Evolutionary conservation across 345 rosid species (phyloP), one percentile per base, ranked within the genome.

Genomic region (Isatis tinctoria): DNA sequence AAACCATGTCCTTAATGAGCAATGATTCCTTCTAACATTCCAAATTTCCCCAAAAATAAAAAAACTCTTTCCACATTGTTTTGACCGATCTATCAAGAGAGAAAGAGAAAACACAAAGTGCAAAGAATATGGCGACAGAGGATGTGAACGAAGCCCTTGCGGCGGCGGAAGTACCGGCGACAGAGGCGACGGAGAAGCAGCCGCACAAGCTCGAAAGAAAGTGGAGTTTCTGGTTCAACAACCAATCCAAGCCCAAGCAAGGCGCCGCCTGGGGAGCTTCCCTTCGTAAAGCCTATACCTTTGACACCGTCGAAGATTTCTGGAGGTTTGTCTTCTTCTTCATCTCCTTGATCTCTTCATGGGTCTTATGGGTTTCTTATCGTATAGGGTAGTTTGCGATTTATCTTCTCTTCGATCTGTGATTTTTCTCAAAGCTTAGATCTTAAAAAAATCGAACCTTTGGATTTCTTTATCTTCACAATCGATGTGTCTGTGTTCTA

Each of bases 261-360:
- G 98, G 98, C 78, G 86, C 87, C 45, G 92, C 85, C 35, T 93
- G 98, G 98, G 98, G 97, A 17, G 58, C 87, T 40, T 74, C 91
- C 59, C 90, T 91, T 49, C 91, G 93, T 49, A 89, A 87, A 63
- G 87, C 83, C 75, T 89, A 78, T 75, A 85, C 97, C 36, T 91
- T 93, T 70, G 96, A 91, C 68, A 88, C 98, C 81, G 95, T 93
- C 70, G 94, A 93, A 80, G 98, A 93, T 52, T 93, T 93, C 83
- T 93, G 98, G 98, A 67, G 94, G 98, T 91, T 78, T 72, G 82
- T 71, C 11, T 53, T 59, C 41, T 41, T 48, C 16, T 12, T 8
- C 4, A 5, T 14, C 26, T 30, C 35, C 1, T 14, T 32, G 13
- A 17, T 30, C 11, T 18, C n/a, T 7, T 30, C 22, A 20, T 59